Percentiles rank a stretch among this genome's conserved stretches.
phyloP scores from a whole-genome alignment of 2,329 filamentous ascomycete species.

The Aspergillus piperis region DNA sequence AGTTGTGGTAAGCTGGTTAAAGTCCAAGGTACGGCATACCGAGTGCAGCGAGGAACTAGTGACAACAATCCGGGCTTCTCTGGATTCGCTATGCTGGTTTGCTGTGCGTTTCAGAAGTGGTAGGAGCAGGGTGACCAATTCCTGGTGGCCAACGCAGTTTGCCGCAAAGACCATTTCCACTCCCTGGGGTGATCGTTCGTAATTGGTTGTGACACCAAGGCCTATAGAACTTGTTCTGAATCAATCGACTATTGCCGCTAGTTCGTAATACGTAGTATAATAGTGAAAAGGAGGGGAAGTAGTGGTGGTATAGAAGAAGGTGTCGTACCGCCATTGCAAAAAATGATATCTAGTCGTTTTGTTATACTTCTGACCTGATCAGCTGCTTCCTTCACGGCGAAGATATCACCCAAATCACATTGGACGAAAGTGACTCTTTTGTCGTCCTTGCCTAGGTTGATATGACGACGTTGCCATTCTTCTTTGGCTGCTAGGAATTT shows the following conservation, averaged over 20 bases:
- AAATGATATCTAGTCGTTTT: neutral
- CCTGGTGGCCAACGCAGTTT: neutral
- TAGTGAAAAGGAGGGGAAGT: neutral
- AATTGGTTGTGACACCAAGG: neutral
- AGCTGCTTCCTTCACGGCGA: neutral
- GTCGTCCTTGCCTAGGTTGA: constrained; percentile 22
- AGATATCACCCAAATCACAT: constrained; percentile 29
- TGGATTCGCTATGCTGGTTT: neutral
- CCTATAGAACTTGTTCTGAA: neutral
- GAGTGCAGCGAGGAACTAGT: neutral
- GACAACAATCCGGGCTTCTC: neutral
- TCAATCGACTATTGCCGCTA: neutral
- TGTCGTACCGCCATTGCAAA: neutral
- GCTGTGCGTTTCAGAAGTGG: neutral
- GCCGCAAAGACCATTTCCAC: neutral
- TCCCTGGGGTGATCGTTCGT: neutral
- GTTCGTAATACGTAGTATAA: no score
- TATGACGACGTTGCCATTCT: constrained; percentile 25
- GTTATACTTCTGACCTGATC: neutral
- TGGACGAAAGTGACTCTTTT: constrained; percentile 25
- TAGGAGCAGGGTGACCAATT: neutral
- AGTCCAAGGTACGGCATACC: neutral
- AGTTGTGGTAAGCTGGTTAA: neutral
- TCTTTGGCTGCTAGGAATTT: constrained; percentile 27
- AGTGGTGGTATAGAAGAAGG: no score